Conservation (phyloP, 371 early-diverging fungal species). For the Mortierella polycephala region DNA sequence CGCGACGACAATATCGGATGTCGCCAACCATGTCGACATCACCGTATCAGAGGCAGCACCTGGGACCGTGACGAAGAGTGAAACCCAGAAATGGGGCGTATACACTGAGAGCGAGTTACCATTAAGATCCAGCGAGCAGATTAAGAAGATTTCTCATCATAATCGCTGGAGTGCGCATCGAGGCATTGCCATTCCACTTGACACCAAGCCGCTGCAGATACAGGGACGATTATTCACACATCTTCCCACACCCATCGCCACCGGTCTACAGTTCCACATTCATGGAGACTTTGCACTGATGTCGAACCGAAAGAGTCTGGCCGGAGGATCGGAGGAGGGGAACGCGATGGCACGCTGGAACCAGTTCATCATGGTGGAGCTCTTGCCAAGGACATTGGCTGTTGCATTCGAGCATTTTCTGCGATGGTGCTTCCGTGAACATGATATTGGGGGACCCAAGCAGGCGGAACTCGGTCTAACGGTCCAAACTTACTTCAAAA, state of each 20-base stretch:
- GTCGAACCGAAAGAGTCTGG: conserved; percentile 36
- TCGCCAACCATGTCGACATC: too few relatives aligned
- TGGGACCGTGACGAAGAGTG: too few relatives aligned
- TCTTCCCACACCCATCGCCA: conserved; percentile 37
- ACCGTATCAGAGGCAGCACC: background rate
- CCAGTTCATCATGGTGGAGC: background rate
- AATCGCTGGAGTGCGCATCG: conserved; percentile 17
- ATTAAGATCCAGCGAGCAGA: background rate
- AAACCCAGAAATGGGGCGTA: conserved; percentile 20
- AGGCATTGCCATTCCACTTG: conserved; percentile 21
- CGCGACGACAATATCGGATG: too few relatives aligned
- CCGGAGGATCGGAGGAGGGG: conserved; percentile 13
- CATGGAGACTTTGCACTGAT: conserved; percentile 50
- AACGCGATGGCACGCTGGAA: conserved; percentile 16
- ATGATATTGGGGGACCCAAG: background rate
- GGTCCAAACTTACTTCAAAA: conserved; percentile 6
- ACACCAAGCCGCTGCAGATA: background rate
- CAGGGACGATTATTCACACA: conserved; percentile 37
- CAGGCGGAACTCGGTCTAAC: background rate
- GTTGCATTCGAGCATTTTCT: conserved; percentile 4
- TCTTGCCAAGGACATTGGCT: conserved; percentile 8
- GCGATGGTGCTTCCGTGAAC: background rate
- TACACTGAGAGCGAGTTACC: background rate
- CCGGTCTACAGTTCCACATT: conserved; percentile 40
- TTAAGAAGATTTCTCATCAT: background rate